phyloP scores from a whole-genome alignment of 208 protist genomes.

The Plasmodiophora brassicae region DNA sequence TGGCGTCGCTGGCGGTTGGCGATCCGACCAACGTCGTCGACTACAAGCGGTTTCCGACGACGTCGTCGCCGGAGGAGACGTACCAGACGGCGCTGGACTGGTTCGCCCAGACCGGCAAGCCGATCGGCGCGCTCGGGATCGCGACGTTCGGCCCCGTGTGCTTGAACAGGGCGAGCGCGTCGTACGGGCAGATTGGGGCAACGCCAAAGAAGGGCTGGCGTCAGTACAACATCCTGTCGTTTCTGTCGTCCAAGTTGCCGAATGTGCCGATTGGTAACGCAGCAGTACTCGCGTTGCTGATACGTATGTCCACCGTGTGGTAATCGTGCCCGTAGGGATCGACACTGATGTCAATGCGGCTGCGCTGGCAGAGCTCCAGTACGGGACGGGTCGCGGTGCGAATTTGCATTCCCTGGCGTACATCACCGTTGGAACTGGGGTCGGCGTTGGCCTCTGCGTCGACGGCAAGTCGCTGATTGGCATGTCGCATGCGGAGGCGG shows the following conservation, averaged over 20 bases:
- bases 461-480: conserved; percentile 60
- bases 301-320: no score
- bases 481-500: conserved; percentile 65
- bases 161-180: conserved; percentile 33
- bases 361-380: neutral
- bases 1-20: neutral
- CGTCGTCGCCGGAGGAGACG: neutral
- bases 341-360: conserved; percentile 15
- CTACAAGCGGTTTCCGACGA: neutral
- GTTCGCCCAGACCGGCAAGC: neutral
- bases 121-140: conserved; percentile 55
- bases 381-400: neutral
- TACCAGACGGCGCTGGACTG: neutral
- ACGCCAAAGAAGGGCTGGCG: neutral
- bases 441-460: conserved; percentile 61
- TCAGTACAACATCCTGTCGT: neutral
- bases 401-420: conserved; percentile 56
- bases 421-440: conserved; percentile 68
- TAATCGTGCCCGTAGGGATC: neutral
- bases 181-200: neutral
- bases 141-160: conserved; percentile 66
- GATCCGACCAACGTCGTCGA: neutral
- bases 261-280: conserved; percentile 10
- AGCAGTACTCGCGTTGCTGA: no score
- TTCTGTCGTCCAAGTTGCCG: neutral